Evolutionary conservation across 1,139 yeast species (phyloP), one percentile per base, ranked within the genome.

Genomic region (Pichia sp.): DNA sequence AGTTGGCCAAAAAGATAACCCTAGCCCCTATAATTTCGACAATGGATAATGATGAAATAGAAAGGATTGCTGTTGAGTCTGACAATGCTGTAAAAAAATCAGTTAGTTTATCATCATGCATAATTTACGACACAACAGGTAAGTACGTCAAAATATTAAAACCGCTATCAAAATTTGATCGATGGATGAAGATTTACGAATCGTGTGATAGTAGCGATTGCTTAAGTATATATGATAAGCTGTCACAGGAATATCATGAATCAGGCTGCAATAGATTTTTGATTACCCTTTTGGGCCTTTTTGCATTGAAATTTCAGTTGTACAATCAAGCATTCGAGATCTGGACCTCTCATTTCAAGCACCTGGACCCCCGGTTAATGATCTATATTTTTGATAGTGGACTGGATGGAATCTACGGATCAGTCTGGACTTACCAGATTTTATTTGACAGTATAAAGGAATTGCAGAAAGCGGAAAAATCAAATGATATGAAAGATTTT

Each of bases 351-450:
- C 57, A 65, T 43, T 47, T 55, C n/a, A 54, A 64, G 43, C 11
- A 57, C 40, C 47, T 79, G 4, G 84, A 80, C 57, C 82, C 83
- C 2, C 69, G 82, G 42, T 58, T 79, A 1, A 61, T 80, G n/a
- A 65, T 80, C 8, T 71, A 71, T 55, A 65, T 78, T 1, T 70
- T 72, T 53, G 66, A 63, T 5, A 32, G 49, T 16, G 59, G 60
- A 11, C 41, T 54, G 0, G 54, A 54, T 8, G 52, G 49, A 2
- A 67, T 75, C 5, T 61, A 59, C 30, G 81, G 80, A 0, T 68
- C 73, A 1, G 66, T 77, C 1, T 76, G 78, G 78, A 57, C 74
- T 2, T 77, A 67, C 51, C 66, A 70, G 29, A 77, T 77, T 0
- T 60, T 74, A 11, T 47, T 62, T 4, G 58, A 61, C 0, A 63